Evolutionary conservation across 2,329 filamentous ascomycete species (phyloP), one percentile per base, ranked within the genome.

Genomic region (Pseudonectria buxi): DNA sequence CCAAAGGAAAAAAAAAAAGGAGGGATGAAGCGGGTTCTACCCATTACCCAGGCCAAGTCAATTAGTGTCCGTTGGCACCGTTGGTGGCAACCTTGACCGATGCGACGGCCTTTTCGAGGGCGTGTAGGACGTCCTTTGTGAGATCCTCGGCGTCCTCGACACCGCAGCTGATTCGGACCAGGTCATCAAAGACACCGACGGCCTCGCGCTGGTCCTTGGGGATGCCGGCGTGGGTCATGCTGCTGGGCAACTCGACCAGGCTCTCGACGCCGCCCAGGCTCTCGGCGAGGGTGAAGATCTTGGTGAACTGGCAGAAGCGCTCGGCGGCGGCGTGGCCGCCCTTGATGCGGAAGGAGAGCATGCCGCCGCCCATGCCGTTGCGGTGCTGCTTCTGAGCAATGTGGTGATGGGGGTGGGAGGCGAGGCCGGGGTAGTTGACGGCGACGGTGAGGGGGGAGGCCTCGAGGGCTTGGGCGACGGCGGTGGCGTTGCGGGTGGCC

Each of bases 151-250:
- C 77, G 55, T 98, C 92, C 67, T 98, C 92, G 36, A 98, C 79
- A 54, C 92, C 92, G 59, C 88, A 95, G 72, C 87, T 94, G 41
- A 98, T 72, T 47, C 92, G 77, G 22, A 98, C 86, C 7, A 98
- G 74, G 61, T 98, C 92, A 57, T 98, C 92, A 55, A 81, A 96
- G 24, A 98, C 88, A 42, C 92, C 92, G 1, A 92, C 88, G 3
- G 82, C 83, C 72, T 98, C 92, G 39, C 92, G 75, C 69, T 94
- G 80, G 42, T 88, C 88, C 59, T 76, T 78, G 32, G 92, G 92
- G 47, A 98, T 98, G 40, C 90, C 92, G 15, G 88, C 86, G 63
- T 98, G 92, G 13, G 92, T 98, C 92, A 98, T 98, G 64, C 81
- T 86, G 53, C 85, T 86, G 14, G 92, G 92, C 3, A 98, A 78